Evolutionary conservation across 2,329 filamentous ascomycete genomes (phyloP).

Genomic region (Aspergillus proliferans): DNA sequence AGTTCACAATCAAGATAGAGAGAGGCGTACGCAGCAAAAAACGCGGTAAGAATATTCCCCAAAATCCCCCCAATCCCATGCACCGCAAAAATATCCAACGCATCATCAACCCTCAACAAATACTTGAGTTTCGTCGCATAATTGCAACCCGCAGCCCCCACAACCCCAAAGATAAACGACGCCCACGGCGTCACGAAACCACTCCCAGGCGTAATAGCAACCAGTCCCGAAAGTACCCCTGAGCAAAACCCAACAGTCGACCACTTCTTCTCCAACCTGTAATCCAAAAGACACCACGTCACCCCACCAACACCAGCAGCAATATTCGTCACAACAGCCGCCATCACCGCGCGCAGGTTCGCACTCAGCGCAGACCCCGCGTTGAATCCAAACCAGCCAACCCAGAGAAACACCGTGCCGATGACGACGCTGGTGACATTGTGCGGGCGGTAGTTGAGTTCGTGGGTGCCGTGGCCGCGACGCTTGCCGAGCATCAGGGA

Average conservation of each 20-base stretch:
- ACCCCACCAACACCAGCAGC: conserved; percentile 78
- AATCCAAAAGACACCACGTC: conserved; percentile 85
- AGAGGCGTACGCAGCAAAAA: conserved; percentile 67
- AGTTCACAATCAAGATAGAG: background rate
- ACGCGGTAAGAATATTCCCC: conserved; percentile 70
- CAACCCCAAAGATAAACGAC: conserved; percentile 69
- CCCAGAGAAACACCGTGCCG: conserved; percentile 89
- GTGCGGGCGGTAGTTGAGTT: conserved; percentile 86
- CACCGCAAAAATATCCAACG: conserved; percentile 81
- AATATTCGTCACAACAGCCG: conserved; percentile 77
- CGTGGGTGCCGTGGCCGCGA: conserved; percentile 75
- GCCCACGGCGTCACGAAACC: conserved; percentile 82
- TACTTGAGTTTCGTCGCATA: conserved; percentile 91
- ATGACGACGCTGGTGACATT: conserved; percentile 90
- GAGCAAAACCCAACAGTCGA: conserved; percentile 91
- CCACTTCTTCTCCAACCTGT: conserved; percentile 83
- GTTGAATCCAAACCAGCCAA: conserved; percentile 95
- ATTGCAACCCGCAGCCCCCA: conserved; percentile 73
- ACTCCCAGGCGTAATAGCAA: conserved; percentile 82
- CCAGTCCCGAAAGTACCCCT: conserved; percentile 78
- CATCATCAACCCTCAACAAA: conserved; percentile 71
- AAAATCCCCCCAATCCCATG: conserved; percentile 72
- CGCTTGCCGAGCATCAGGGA: conserved; percentile 87
- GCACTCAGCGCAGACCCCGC: conserved; percentile 74
- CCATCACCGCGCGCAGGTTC: conserved; percentile 80